phyloP scores from a whole-genome alignment of 208 protist species.

The Wallacemonas sp. region DNA sequence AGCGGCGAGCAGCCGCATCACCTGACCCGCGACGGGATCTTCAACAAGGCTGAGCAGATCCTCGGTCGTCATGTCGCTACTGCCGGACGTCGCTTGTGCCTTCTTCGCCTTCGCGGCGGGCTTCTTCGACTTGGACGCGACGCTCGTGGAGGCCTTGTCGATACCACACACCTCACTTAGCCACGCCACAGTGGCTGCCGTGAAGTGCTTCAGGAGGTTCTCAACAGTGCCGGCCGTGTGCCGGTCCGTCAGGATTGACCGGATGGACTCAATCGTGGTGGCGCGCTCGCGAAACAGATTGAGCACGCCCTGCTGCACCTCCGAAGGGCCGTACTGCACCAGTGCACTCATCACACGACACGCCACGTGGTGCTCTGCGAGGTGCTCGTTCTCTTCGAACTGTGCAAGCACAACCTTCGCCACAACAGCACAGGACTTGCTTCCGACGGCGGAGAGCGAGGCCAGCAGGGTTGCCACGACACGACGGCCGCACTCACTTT shows the following conservation, averaged over 20 bases:
- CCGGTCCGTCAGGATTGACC: constrained; percentile 61
- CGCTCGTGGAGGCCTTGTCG: background rate
- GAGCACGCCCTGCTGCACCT: constrained; percentile 50
- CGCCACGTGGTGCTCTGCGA: constrained; percentile 77
- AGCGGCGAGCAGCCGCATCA: constrained; percentile 60
- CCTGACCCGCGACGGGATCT: constrained; percentile 68
- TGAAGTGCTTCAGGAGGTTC: constrained; percentile 56
- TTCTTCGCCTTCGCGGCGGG: constrained; percentile 12
- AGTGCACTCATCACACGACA: constrained; percentile 84
- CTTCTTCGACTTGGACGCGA: constrained; percentile 24
- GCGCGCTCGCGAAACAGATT: constrained; percentile 66
- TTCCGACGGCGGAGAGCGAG: constrained; percentile 36
- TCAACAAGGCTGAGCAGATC: constrained; percentile 63
- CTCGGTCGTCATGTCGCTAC: constrained; percentile 22
- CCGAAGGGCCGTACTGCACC: constrained; percentile 50
- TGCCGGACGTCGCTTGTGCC: background rate
- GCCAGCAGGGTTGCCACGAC: constrained; percentile 72
- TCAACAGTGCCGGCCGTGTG: constrained; percentile 78
- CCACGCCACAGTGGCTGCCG: constrained; percentile 56
- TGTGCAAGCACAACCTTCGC: constrained; percentile 58
- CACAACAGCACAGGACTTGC: constrained; percentile 37
- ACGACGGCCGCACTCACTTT: constrained; percentile 76
- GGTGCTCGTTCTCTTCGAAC: constrained; percentile 81
- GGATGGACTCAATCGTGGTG: constrained; percentile 42
- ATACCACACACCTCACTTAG: constrained; percentile 63